Conservation (phyloP, 179 eudicot species). For the Vitellaria paradoxa region DNA sequence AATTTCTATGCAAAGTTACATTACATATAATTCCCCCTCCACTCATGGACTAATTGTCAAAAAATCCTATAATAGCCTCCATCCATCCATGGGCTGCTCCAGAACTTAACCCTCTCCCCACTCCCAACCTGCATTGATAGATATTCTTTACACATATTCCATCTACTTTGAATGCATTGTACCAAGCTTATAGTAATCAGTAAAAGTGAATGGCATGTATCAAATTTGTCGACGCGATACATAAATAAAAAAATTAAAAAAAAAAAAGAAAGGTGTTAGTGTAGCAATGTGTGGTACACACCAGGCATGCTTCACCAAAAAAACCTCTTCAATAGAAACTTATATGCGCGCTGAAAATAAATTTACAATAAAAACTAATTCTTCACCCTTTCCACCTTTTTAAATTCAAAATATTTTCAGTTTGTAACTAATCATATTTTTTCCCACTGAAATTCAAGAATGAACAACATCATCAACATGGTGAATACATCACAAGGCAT, state of each 20-base stretch:
- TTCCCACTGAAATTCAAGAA: not conserved
- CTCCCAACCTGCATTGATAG: no score
- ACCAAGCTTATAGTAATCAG: not conserved
- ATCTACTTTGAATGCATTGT: not conserved
- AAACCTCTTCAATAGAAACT: not conserved
- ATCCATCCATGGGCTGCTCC: no score
- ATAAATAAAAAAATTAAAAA: not conserved
- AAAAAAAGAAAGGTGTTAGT: not conserved
- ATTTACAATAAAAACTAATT: not conserved
- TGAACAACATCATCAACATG: not conserved
- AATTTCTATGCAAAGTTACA: no score
- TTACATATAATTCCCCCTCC: no score
- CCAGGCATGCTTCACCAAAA: not conserved
- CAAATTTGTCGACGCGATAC: no score
- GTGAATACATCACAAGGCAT: not conserved
- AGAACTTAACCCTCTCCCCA: no score
- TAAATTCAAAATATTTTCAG: not conserved
- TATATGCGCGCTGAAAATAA: no score
- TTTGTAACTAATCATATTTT: not conserved
- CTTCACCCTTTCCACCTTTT: not conserved
- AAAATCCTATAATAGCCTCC: no score
- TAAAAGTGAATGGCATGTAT: not conserved
- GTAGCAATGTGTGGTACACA: not conserved
- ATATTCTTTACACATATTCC: no score
- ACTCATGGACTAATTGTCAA: no score